Conservation (phyloP, 75 land plant species). For the Cunninghamia lanceolata region DNA sequence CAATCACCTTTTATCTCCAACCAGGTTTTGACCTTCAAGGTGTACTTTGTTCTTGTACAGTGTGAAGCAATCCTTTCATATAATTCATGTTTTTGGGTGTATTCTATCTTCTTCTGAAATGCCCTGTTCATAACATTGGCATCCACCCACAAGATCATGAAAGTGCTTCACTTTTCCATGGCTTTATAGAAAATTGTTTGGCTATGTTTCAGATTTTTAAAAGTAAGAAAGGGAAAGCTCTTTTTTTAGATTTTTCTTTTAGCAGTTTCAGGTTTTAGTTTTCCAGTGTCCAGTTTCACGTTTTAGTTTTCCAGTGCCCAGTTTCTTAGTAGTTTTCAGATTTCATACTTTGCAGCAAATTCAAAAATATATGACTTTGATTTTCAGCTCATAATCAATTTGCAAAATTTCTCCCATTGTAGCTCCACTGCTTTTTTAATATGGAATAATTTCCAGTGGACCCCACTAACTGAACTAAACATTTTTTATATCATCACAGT, state of each 20-base stretch:
- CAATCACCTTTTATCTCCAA: neutral
- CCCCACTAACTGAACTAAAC: neutral
- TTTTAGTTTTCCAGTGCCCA: neutral
- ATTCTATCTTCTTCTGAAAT: neutral
- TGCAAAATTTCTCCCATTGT: neutral
- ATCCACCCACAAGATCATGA: neutral
- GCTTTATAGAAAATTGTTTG: neutral
- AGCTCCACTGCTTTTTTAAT: neutral
- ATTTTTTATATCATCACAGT: neutral
- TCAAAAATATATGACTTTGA: neutral
- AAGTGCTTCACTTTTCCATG: neutral
- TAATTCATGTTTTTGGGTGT: neutral
- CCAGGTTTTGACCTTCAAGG: neutral
- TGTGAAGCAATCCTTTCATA: neutral
- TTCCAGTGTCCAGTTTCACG: too few relatives aligned
- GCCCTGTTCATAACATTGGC: neutral
- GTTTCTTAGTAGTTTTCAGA: neutral
- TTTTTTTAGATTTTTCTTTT: neutral
- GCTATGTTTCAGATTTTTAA: neutral
- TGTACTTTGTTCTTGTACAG: neutral
- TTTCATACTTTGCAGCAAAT: neutral
- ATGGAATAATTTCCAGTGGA: neutral
- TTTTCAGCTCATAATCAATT: neutral
- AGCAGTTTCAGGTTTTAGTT: neutral
- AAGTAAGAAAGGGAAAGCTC: neutral